phyloP scores from a whole-genome alignment of 1,139 yeast species.

The Zygoascus meyerae region DNA sequence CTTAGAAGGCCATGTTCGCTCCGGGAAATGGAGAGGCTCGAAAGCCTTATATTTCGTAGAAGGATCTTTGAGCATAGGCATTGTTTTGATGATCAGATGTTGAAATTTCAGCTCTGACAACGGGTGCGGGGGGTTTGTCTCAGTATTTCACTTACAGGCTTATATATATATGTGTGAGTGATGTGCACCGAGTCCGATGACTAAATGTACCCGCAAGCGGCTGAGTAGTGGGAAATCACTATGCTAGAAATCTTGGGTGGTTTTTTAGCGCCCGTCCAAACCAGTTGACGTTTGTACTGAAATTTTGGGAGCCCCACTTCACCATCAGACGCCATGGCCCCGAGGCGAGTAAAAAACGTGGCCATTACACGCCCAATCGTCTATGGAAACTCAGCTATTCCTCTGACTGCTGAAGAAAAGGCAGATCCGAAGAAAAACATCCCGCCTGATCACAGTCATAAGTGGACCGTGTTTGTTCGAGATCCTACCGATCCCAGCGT shows the following conservation, averaged over 20 bases:
- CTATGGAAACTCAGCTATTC: conserved; percentile 82
- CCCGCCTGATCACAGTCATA: conserved; percentile 88
- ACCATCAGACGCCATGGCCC: conserved; percentile 9
- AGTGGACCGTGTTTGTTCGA: conserved; percentile 89
- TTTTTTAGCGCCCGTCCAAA: background rate
- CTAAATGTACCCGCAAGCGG: too few relatives aligned
- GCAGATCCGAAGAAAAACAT: conserved; percentile 43
- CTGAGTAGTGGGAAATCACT: too few relatives aligned
- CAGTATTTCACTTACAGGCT: too few relatives aligned
- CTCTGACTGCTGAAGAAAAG: conserved; percentile 50
- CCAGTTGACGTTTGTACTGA: too few relatives aligned
- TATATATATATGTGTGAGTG: too few relatives aligned
- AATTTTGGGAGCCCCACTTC: background rate
- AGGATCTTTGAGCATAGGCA: conserved; percentile 59
- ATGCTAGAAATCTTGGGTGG: background rate
- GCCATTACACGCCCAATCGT: conserved; percentile 79
- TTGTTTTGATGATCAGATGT: background rate
- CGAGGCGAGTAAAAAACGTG: conserved; percentile 44
- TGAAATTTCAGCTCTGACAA: too few relatives aligned
- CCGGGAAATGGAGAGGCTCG: conserved; percentile 59
- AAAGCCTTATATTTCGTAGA: conserved; percentile 68
- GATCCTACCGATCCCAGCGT: conserved; percentile 45
- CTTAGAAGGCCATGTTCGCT: conserved; percentile 84
- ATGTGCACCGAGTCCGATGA: too few relatives aligned
- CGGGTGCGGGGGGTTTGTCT: too few relatives aligned